Evolutionary conservation across 306 rosid species (phyloP), one percentile per base, ranked within the genome.

Genomic region (Lathyrus sativus): DNA sequence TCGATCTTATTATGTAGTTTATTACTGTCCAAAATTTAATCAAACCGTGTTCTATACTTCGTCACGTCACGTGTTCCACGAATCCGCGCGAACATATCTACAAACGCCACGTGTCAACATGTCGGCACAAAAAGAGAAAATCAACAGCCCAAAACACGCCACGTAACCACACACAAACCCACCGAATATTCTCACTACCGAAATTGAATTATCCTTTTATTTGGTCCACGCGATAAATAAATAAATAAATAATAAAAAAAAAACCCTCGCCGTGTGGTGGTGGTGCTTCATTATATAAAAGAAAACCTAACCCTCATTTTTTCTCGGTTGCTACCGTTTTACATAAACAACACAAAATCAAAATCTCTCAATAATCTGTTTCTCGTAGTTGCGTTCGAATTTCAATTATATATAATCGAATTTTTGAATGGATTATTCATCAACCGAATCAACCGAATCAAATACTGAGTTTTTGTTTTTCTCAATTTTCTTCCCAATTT

Each of bases 401-500:
- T 31, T 44, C 17, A 37, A 41, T 24, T 19, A 28, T 62, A 17
- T 2, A 43, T 65, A 11, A 11, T 50, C 9, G 45, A 55, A 70
- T 15, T 77, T 90, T 85, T 53, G 59, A 77, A 88, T 90, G 97
- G 96, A 85, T 80, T 56, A 39, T 74, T 88, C 81, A 69, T 80
- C 86, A 67, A 58, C 39, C 42, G 55, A 85, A 69, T 80, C 86
- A 67, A 58, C 39, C 42, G 55, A 85, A 58, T 79, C 74, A 76
- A 67, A 79, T 24, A 46, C 70, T 75, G 44, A 50, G 45, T 66
- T 45, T 31, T 58, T 33, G 29, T 11, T 24, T 18, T n/a, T 55
- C 71, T 58, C 39, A 10, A 8, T 24, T 26, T 26, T 48, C 68
- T 62, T 56, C 65, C 76, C 69, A 48, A 38, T 65, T 80, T 70